These are phyloP conservation scores for Balakata baccata DNA, from an alignment of 345 rosid species.

Conservation along the genomic window DNA sequence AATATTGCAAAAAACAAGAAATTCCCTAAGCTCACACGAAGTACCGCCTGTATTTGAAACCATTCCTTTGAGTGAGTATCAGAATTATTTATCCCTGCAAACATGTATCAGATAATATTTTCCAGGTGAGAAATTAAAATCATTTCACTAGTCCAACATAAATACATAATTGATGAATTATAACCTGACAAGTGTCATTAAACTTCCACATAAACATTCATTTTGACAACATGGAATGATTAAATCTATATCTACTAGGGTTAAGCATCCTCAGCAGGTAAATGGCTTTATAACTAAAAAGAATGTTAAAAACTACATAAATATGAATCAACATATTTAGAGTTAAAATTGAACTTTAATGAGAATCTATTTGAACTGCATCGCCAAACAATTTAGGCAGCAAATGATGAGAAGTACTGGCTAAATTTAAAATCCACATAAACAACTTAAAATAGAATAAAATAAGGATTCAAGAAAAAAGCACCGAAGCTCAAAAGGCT, in stretches of 20 bases:
- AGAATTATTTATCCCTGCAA: slow-evolving; percentile 77
- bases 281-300: background rate
- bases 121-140: background rate
- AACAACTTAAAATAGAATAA: background rate
- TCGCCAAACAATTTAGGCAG: background rate
- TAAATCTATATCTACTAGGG: background rate
- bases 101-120: slow-evolving; percentile 5
- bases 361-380: slow-evolving; percentile 5
- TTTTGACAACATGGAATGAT: background rate
- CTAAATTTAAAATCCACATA: background rate
- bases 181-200: background rate
- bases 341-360: background rate
- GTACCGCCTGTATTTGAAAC: slow-evolving; percentile 87
- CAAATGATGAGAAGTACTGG: background rate
- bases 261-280: background rate
- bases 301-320: background rate
- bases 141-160: background rate
- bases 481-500: background rate
- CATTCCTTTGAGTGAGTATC: slow-evolving; percentile 64
- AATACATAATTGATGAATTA: background rate
- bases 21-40: slow-evolving; percentile 92
- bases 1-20: slow-evolving; percentile 67
- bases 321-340: background rate
- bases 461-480: background rate
- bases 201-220: background rate